Percentiles rank a stretch among this genome's conserved stretches.
phyloP scores from a whole-genome alignment of 2,329 filamentous ascomycete species.

The Arthrobotrys pseudoclavata region DNA sequence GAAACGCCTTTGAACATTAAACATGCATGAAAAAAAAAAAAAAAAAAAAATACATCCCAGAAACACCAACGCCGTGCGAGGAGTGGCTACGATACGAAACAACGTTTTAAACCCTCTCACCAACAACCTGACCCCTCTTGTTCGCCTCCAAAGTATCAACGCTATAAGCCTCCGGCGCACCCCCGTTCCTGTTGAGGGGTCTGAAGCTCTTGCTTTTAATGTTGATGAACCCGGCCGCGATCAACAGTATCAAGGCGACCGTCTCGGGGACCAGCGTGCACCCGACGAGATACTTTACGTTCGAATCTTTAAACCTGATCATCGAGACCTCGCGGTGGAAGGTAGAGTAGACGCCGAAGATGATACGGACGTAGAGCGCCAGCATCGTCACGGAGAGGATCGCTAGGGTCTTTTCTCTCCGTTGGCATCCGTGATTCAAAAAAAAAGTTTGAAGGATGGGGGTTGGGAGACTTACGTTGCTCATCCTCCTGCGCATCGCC shows the following conservation, averaged over 20 bases:
- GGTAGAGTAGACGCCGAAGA: slow-evolving; percentile 51
- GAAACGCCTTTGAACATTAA: too few relatives aligned
- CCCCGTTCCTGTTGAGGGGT: not conserved
- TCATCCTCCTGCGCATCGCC: slow-evolving; percentile 1
- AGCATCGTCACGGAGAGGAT: slow-evolving; percentile 26
- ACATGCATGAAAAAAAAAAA: too few relatives aligned
- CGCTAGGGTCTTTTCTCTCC: slow-evolving; percentile 22
- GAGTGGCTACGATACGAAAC: too few relatives aligned
- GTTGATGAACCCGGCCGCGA: slow-evolving; percentile 30
- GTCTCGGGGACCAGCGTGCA: slow-evolving; percentile 47
- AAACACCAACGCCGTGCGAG: too few relatives aligned
- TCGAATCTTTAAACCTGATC: slow-evolving; percentile 8
- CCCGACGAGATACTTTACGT: slow-evolving; percentile 53
- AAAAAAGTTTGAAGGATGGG: not conserved
- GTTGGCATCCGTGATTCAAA: not conserved
- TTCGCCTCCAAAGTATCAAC: slow-evolving; percentile 19
- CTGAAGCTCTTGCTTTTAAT: slow-evolving; percentile 16
- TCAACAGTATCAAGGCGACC: slow-evolving; percentile 38
- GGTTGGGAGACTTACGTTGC: slow-evolving; percentile 19
- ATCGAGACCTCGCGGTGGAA: slow-evolving; percentile 50
- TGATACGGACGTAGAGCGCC: slow-evolving; percentile 50
- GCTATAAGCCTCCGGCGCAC: slow-evolving; percentile 22
- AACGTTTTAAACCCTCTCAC: slow-evolving; percentile 18
- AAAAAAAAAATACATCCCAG: too few relatives aligned
- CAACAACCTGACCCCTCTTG: slow-evolving; percentile 20